Conservation (phyloP, 306 rosid genomes). For the barrel medic (Medicago truncatula) region MtrunA17r5.0-ANR NC_053044.1:20254501-20255000, state of each 20-base stretch:
- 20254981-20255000: slow-evolving; percentile 27
- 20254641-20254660: slow-evolving; percentile 89
- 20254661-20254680: slow-evolving; percentile 90
- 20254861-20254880: slow-evolving; percentile 95
- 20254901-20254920: no score
- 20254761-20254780: slow-evolving; percentile 93
- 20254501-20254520: neutral
- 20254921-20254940: neutral
- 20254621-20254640: slow-evolving; percentile 90
- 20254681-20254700: slow-evolving; percentile 44
- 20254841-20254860: slow-evolving; percentile 98
- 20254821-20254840: slow-evolving; percentile 59
- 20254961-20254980: neutral
- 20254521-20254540: slow-evolving; percentile 28
- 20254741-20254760: slow-evolving; percentile 36
- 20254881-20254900: slow-evolving; percentile 30
- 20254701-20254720: slow-evolving; percentile 10
- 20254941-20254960: neutral
- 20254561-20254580: slow-evolving; percentile 93
- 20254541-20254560: slow-evolving; percentile 34
- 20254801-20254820: slow-evolving; percentile 29
- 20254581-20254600: slow-evolving; percentile 85
- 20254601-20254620: slow-evolving; percentile 75
- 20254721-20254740: slow-evolving; percentile 30
- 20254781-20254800: slow-evolving; percentile 53